These are phyloP conservation scores for Leishmania mexicana DNA, from an alignment of 208 protist genomes.

Conservation along the genomic window DNA sequence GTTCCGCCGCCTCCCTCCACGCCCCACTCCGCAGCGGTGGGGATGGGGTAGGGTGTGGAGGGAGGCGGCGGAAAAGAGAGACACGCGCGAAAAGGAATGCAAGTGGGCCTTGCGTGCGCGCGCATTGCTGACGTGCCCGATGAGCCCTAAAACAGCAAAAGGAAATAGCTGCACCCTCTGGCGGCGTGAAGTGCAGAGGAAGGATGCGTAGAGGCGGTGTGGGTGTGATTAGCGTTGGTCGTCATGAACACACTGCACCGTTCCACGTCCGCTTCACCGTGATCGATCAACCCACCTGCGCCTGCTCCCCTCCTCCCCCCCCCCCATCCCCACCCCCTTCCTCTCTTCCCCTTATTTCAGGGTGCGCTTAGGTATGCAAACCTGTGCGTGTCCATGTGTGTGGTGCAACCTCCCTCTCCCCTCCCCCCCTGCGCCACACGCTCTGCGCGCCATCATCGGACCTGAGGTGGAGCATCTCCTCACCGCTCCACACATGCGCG, in stretches of 20 bases:
- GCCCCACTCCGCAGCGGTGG: too few relatives aligned
- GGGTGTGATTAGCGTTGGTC: neutral
- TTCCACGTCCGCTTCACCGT: neutral
- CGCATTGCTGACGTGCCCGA: neutral
- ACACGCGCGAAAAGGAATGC: neutral
- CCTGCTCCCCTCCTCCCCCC: neutral
- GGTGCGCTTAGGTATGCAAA: neutral
- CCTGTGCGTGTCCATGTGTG: neutral
- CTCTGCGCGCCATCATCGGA: neutral
- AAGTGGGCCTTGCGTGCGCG: neutral
- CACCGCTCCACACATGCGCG: neutral
- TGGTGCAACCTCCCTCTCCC: neutral
- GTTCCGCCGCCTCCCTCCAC: neutral
- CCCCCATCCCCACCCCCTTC: neutral
- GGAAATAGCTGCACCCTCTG: neutral
- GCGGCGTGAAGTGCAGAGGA: neutral
- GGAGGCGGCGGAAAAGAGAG: neutral
- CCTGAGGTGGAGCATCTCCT: neutral
- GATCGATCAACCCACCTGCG: neutral
- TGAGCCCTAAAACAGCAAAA: neutral
- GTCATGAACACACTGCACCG: neutral
- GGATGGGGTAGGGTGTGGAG: neutral
- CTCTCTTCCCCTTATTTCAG: neutral
- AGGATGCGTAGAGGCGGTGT: neutral
- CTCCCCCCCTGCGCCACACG: neutral